phyloP scores from a whole-genome alignment of 1,284 basidiomycete species.

The Cystobasidium sp. region DNA sequence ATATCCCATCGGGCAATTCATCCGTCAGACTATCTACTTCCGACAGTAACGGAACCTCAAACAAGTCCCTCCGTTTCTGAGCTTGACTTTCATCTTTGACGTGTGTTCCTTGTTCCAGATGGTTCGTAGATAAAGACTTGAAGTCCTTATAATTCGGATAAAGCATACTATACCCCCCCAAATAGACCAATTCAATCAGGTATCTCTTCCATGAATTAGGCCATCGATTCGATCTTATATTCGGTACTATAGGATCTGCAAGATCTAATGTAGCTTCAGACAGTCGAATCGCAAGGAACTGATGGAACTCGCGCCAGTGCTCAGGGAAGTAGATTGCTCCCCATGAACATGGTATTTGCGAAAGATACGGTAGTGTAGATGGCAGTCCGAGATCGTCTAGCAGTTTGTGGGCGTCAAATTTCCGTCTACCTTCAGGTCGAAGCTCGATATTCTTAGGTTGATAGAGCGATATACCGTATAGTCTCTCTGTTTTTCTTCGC shows the following conservation, averaged over 20 bases:
- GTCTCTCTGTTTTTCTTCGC: slow-evolving; percentile 59
- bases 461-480: slow-evolving; percentile 80
- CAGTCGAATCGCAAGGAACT: slow-evolving; percentile 71
- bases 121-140: slow-evolving; percentile 77
- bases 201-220: slow-evolving; percentile 80
- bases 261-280: slow-evolving; percentile 60
- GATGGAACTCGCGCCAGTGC: slow-evolving; percentile 80
- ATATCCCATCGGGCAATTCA: slow-evolving; percentile 63
- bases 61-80: slow-evolving; percentile 66
- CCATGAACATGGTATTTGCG: slow-evolving; percentile 84
- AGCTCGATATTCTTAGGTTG: slow-evolving; percentile 79
- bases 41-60: slow-evolving; percentile 70
- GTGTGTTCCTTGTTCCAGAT: slow-evolving; percentile 77
- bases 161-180: slow-evolving; percentile 80
- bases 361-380: slow-evolving; percentile 70
- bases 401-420: slow-evolving; percentile 68
- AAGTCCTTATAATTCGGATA: slow-evolving; percentile 77
- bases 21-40: slow-evolving; percentile 59
- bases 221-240: slow-evolving; percentile 78
- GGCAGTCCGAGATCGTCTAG: slow-evolving; percentile 62
- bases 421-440: slow-evolving; percentile 67
- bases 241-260: slow-evolving; percentile 65
- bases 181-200: slow-evolving; percentile 78
- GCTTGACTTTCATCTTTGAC: slow-evolving; percentile 60
- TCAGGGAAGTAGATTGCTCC: slow-evolving; percentile 86